phyloP scores from a whole-genome alignment of 805 yeast species.

The Myxozyma lipomycoides region DNA sequence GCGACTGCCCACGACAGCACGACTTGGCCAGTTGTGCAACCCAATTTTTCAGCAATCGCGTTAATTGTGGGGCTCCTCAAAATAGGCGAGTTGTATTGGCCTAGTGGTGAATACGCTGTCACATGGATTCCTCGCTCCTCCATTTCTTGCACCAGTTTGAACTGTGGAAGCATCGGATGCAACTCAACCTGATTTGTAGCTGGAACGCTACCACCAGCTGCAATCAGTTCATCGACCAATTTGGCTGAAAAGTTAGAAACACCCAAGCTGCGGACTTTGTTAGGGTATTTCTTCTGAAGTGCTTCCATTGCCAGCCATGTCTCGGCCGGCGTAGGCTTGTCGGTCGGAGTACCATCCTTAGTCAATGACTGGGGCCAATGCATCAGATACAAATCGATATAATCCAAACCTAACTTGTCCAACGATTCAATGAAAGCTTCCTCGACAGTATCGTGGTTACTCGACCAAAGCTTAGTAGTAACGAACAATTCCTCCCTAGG shows the following conservation, averaged over 20 bases:
- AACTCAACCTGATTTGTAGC: slow-evolving; percentile 69
- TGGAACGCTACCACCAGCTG: slow-evolving; percentile 53
- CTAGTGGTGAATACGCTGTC: slow-evolving; percentile 77
- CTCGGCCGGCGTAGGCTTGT: slow-evolving; percentile 55
- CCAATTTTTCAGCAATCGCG: slow-evolving; percentile 60
- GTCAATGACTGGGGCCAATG: slow-evolving; percentile 58
- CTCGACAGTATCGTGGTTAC: slow-evolving; percentile 40
- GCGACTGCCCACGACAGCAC: slow-evolving; percentile 81
- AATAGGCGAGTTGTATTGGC: slow-evolving; percentile 62
- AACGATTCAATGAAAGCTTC: slow-evolving; percentile 52
- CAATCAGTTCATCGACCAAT: slow-evolving; percentile 49
- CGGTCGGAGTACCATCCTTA: slow-evolving; percentile 42
- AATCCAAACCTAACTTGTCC: slow-evolving; percentile 51
- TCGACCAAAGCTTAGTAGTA: slow-evolving; percentile 60
- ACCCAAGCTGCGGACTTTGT: slow-evolving; percentile 63
- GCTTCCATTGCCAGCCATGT: slow-evolving; percentile 64
- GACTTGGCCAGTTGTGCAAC: slow-evolving; percentile 54
- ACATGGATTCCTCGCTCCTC: slow-evolving; percentile 49
- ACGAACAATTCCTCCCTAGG: slow-evolving; percentile 54
- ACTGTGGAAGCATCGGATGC: slow-evolving; percentile 69
- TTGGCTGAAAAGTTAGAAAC: slow-evolving; percentile 62
- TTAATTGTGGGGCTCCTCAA: slow-evolving; percentile 51
- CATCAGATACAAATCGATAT: slow-evolving; percentile 61
- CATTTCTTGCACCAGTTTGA: slow-evolving; percentile 52
- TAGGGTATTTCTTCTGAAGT: slow-evolving; percentile 56